Evolutionary conservation across 1,284 basidiomycete species (phyloP).

Genomic region (Limonomyces culmigenus): DNA sequence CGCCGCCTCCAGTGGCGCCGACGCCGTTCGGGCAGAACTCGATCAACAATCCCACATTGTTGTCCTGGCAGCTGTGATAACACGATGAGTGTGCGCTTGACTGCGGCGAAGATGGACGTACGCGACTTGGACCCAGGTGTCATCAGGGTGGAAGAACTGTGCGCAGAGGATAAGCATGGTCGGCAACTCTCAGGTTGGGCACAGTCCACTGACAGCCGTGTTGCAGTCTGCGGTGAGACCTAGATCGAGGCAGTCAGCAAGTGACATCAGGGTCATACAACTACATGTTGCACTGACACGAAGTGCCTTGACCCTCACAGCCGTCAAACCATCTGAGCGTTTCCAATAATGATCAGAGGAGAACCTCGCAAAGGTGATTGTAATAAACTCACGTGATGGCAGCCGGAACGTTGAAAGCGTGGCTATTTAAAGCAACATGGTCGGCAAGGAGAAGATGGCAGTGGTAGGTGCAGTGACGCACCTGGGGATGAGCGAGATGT

Average conservation of each 20-base stretch:
- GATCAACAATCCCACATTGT: constrained; percentile 1
- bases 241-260: constrained; percentile 6
- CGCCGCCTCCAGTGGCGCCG: too few relatives aligned
- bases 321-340: too few relatives aligned
- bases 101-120: too few relatives aligned
- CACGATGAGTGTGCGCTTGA: too few relatives aligned
- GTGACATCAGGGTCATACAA: not conserved
- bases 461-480: constrained; percentile 10
- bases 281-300: constrained; percentile 10
- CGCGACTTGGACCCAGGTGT: constrained; percentile 22
- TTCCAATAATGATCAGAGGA: too few relatives aligned
- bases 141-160: constrained; percentile 21
- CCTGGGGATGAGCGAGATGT: constrained; percentile 27
- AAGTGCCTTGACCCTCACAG: constrained; percentile 16
- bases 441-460: not conserved
- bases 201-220: too few relatives aligned
- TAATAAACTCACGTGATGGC: constrained; percentile 15
- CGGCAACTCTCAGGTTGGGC: too few relatives aligned
- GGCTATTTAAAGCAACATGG: constrained; percentile 8
- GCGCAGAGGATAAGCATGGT: too few relatives aligned
- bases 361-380: too few relatives aligned
- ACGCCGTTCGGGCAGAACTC: not conserved
- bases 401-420: constrained; percentile 17
- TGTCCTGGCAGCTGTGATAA: not conserved
- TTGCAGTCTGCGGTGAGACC: constrained; percentile 14